These are phyloP conservation scores for Sphaerulina musiva DNA, from an alignment of 2,329 filamentous ascomycete species.

Conservation along the genomic window DNA sequence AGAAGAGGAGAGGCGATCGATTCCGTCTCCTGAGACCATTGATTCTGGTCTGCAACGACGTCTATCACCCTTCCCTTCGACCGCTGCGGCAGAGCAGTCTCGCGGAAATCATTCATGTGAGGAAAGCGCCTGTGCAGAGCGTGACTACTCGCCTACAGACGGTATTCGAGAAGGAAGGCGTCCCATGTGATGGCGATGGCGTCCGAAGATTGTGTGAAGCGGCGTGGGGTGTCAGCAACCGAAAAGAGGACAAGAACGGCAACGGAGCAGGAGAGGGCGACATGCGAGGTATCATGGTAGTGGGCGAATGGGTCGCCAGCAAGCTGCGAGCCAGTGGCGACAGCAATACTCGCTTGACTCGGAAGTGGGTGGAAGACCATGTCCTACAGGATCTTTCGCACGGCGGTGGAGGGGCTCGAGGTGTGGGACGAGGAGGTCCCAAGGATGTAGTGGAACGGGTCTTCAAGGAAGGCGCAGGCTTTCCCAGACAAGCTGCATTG, in stretches of 20 bases:
- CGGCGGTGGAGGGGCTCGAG: slow-evolving; percentile 64
- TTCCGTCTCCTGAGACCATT: slow-evolving; percentile 83
- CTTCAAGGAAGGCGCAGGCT: slow-evolving; percentile 72
- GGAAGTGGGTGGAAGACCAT: slow-evolving; percentile 70
- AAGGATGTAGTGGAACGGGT: slow-evolving; percentile 73
- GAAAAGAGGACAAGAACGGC: slow-evolving; percentile 52
- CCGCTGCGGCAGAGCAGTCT: slow-evolving; percentile 76
- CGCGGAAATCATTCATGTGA: slow-evolving; percentile 86
- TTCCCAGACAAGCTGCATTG: slow-evolving; percentile 49
- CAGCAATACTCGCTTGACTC: slow-evolving; percentile 52
- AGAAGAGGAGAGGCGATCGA: slow-evolving; percentile 68
- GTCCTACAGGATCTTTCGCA: slow-evolving; percentile 61
- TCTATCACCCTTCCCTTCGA: slow-evolving; percentile 84
- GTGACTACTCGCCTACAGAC: slow-evolving; percentile 73
- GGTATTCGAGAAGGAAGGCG: slow-evolving; percentile 83
- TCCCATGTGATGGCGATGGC: slow-evolving; percentile 81
- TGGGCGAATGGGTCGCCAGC: slow-evolving; percentile 77
- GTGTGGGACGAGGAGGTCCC: slow-evolving; percentile 62
- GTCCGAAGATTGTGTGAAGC: slow-evolving; percentile 78
- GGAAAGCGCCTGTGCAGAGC: slow-evolving; percentile 79
- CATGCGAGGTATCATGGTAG: slow-evolving; percentile 75
- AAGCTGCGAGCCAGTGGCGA: slow-evolving; percentile 50
- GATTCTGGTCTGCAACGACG: slow-evolving; percentile 93
- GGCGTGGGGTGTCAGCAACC: slow-evolving; percentile 69
- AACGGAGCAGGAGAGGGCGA: slow-evolving; percentile 64